Conservation (phyloP, 805 yeast species). For the Yarrowia sp. region DNA sequence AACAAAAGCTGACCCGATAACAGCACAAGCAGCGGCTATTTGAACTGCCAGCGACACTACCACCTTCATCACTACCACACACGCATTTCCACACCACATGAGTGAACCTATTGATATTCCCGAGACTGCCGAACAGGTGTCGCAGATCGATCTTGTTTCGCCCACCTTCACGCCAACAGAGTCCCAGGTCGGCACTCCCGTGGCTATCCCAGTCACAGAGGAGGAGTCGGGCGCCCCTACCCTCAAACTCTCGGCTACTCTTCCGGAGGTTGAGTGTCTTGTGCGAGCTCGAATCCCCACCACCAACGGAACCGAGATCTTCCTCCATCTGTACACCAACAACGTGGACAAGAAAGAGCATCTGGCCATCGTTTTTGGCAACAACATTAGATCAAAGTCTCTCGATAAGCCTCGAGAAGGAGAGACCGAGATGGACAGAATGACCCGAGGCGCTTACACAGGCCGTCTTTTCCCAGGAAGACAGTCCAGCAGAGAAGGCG, state of each 20-base stretch:
- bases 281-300: slow-evolving; percentile 98
- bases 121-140: slow-evolving; percentile 8
- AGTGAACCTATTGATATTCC: slow-evolving; percentile 31
- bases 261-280: slow-evolving; percentile 84
- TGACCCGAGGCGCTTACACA: slow-evolving; percentile 98
- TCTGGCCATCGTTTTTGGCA: slow-evolving; percentile 95
- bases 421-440: slow-evolving; percentile 89
- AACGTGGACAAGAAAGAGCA: slow-evolving; percentile 91
- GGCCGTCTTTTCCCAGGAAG: slow-evolving; percentile 93
- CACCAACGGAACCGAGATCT: slow-evolving; percentile 91
- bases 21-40: background rate
- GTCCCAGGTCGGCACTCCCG: slow-evolving; percentile 36
- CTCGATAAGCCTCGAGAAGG: slow-evolving; percentile 66
- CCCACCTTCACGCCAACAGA: slow-evolving; percentile 39
- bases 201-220: slow-evolving; percentile 40
- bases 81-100: background rate
- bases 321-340: slow-evolving; percentile 86
- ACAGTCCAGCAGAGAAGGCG: slow-evolving; percentile 53
- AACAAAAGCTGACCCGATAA: background rate
- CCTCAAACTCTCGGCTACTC: slow-evolving; percentile 45
- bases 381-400: slow-evolving; percentile 79
- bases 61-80: background rate
- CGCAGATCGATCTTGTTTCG: slow-evolving; percentile 33
- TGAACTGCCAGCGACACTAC: no score
- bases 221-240: slow-evolving; percentile 27